Conservation (phyloP, 2,329 filamentous ascomycete species). For the Zalaria sp. region DNA sequence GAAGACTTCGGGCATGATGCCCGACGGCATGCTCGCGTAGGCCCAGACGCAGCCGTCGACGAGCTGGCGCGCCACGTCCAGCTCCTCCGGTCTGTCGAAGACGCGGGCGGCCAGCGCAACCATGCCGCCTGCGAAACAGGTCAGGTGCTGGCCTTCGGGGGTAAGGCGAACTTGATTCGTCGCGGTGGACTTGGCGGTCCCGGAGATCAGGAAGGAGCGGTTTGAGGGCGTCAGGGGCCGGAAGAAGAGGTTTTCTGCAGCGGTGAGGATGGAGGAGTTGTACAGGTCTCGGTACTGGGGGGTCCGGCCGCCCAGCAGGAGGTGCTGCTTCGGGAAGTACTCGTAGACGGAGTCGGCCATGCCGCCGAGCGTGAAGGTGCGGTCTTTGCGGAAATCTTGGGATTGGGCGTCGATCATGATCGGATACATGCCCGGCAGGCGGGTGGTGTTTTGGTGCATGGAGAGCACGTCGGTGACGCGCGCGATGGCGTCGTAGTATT, state of each 20-base stretch:
- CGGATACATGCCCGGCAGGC: conserved; percentile 50
- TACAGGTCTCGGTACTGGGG: conserved; percentile 32
- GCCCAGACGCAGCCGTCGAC: conserved; percentile 51
- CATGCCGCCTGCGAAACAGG: conserved; percentile 59
- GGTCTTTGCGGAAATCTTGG: conserved; percentile 17
- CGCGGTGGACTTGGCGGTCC: conserved; percentile 22
- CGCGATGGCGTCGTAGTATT: conserved; percentile 48
- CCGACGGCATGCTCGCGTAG: conserved; percentile 42
- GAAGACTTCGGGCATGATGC: conserved; percentile 48
- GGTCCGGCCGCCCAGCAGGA: conserved; percentile 14
- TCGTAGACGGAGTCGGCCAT: conserved; percentile 21
- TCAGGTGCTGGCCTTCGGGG: conserved; percentile 43
- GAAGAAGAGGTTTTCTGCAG: conserved; percentile 32
- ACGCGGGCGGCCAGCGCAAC: conserved; percentile 53
- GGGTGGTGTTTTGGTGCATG: conserved; percentile 37
- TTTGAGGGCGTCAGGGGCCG: conserved; percentile 29
- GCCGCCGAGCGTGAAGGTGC: conserved; percentile 16
- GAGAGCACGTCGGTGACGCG: conserved; percentile 44
- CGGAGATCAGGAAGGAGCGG: conserved; percentile 34
- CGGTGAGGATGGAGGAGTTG: conserved; percentile 30
- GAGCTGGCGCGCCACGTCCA: conserved; percentile 42
- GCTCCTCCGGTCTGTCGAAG: conserved; percentile 38
- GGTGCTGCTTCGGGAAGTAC: conserved; percentile 16
- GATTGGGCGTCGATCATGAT: conserved; percentile 33
- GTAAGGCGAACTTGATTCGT: conserved; percentile 13